Conservation (phyloP, 345 rosid genomes). For the Schrenkiella parvula region DNA sequence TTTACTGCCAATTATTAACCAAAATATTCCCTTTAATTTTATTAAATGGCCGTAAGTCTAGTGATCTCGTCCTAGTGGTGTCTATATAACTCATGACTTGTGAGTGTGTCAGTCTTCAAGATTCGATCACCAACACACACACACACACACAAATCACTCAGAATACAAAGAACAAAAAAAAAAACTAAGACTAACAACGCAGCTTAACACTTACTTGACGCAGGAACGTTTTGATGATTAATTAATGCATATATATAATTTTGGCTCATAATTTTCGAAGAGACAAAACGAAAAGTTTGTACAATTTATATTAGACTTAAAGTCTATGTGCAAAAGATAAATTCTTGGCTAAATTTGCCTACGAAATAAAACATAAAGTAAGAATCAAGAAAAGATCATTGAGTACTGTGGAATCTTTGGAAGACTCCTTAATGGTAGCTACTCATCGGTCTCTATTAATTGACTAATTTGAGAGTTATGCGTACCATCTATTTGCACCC, state of each 20-base stretch:
- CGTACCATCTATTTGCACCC: conserved; percentile 16
- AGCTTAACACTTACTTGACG: not conserved
- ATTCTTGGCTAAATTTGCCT: not conserved
- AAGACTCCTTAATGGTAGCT: not conserved
- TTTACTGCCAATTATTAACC: conserved; percentile 22
- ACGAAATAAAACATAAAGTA: not conserved
- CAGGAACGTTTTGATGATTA: not conserved
- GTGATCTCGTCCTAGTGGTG: conserved; percentile 19
- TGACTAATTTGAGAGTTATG: conserved; percentile 1
- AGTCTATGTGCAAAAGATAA: not conserved
- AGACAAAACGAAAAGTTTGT: not conserved
- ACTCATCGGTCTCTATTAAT: conserved; percentile 8
- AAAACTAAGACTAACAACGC: not conserved
- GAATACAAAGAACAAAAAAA: not conserved
- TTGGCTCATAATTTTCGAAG: not conserved
- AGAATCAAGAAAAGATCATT: conserved; percentile 5
- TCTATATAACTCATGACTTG: conserved; percentile 15
- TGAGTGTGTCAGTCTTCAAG: conserved; percentile 21
- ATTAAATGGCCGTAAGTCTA: not conserved
- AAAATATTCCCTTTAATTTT: not conserved
- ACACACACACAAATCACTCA: not conserved
- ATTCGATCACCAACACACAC: conserved; percentile 16
- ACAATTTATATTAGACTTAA: not conserved
- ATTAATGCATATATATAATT: not conserved
- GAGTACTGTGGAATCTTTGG: conserved; percentile 9